phyloP scores from a whole-genome alignment of 805 yeast genomes.

The Hanseniaspora vineae region DNA sequence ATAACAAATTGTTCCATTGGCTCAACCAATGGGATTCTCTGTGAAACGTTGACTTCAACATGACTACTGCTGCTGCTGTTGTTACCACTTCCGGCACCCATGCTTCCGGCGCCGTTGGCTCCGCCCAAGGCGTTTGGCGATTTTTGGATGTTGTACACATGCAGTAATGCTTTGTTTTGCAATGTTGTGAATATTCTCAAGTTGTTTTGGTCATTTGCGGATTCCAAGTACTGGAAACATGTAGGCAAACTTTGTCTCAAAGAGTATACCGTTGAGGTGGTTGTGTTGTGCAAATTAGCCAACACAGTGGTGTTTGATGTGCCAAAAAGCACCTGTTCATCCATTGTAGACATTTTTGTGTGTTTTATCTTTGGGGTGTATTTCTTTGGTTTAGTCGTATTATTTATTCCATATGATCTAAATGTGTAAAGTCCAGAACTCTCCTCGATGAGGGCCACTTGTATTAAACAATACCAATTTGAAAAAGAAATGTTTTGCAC shows the following conservation, averaged over 20 bases:
- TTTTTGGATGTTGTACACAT: constrained; percentile 58
- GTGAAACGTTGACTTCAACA: constrained; percentile 45
- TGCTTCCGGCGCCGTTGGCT: background rate
- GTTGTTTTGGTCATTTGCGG: background rate
- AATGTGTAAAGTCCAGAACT: too few species aligned
- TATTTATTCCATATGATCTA: too few species aligned
- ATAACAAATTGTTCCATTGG: constrained; percentile 30
- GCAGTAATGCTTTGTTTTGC: constrained; percentile 50
- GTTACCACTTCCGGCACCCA: background rate
- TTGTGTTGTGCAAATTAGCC: background rate
- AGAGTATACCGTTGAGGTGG: background rate
- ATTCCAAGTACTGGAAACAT: background rate
- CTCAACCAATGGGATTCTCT: constrained; percentile 77
- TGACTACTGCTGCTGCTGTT: constrained; percentile 12
- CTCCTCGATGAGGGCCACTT: background rate
- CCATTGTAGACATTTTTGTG: background rate
- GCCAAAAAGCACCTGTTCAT: background rate
- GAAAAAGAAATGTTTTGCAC: background rate
- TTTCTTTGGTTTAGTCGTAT: background rate
- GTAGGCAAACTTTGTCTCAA: background rate
- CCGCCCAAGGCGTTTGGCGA: constrained; percentile 18
- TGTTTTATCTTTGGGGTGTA: background rate
- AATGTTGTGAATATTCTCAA: constrained; percentile 1
- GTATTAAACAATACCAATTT: background rate
- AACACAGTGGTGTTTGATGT: background rate